Evolutionary conservation across 2,329 filamentous ascomycete species (phyloP).

Genomic region (Aspergillus oerlinghausenensis): DNA sequence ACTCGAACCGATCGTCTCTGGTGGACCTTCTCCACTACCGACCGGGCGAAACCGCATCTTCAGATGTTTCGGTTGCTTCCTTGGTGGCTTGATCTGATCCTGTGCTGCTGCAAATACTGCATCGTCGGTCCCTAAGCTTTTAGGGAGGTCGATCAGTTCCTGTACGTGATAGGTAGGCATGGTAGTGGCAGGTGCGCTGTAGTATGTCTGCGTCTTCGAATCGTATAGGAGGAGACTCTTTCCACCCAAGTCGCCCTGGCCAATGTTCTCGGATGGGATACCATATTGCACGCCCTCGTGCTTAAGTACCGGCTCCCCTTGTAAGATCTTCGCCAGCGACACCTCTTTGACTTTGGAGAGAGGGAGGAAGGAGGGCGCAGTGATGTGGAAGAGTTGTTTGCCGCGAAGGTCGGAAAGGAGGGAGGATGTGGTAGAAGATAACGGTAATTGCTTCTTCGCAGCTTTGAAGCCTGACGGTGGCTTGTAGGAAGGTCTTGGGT

Average conservation of each 20-base stretch:
- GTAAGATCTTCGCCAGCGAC: constrained; percentile 36
- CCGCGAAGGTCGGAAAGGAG: constrained; percentile 36
- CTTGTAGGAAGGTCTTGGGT: constrained; percentile 36
- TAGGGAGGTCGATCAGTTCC: constrained; percentile 32
- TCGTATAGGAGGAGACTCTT: constrained; percentile 37
- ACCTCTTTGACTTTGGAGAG: constrained; percentile 43
- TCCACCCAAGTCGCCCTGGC: constrained; percentile 21
- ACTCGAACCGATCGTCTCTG: constrained; percentile 34
- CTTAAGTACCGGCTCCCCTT: constrained; percentile 38
- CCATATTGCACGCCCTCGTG: constrained; percentile 42
- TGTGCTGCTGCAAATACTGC: constrained; percentile 20
- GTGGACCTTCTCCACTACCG: constrained; percentile 29
- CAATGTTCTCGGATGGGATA: constrained; percentile 31
- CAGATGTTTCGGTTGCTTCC: constrained; percentile 39
- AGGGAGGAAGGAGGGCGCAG: constrained; percentile 41
- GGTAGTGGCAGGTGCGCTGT: constrained; percentile 19
- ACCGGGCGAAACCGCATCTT: constrained; percentile 44
- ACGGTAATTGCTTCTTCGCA: constrained; percentile 27
- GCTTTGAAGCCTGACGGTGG: constrained; percentile 42
- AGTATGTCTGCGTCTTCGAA: constrained; percentile 31
- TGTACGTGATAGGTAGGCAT: constrained; percentile 35
- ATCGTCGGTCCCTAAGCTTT: constrained; percentile 19
- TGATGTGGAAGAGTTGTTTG: constrained; percentile 48
- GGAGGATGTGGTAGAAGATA: constrained; percentile 30
- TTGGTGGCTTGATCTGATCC: constrained; percentile 31